Evolutionary conservation across 1,139 yeast genomes (phyloP), one percentile per base, ranked within the genome.

Genomic region (Ogataea hybrid): DNA sequence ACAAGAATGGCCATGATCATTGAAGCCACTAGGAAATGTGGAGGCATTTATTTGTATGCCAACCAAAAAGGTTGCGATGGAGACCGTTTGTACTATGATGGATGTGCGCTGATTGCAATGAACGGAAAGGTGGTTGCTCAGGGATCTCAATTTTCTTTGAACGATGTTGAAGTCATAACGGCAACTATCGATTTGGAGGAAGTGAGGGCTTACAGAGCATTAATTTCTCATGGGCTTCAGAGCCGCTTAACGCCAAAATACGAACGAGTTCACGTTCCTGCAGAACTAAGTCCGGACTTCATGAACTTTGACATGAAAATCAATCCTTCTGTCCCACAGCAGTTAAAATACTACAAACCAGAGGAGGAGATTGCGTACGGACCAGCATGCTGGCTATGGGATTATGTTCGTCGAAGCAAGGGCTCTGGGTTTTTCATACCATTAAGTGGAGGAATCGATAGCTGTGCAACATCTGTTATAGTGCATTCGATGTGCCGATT

Each of bases 381-480:
- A 0, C 99, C 98, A 1, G 98, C 99, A 0, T 92, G 98, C 62
- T 92, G 99, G 99, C 65, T 92, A 50, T 92, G 99, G 99, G 99
- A 92, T 62, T 92, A 92, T 59, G 72, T 92, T 49, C 75, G 99
- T 60, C 77, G 98, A 52, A 87, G 95, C 50, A 78, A 78, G 52
- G 84, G 92, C 45, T 89, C 90, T 0, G 99, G 99, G 0, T 92
- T 75, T 61, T 94, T 92, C 64, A 70, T 92, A 37, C 97, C 99
- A 0, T 70, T 92, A 38, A 84, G 95, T 62, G 99, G 99, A 16
- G 99, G 99, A 37, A 90, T 94, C 49, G 99, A 92, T 61, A 85
- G 96, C 20, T 94, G 98, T 69, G 96, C 98, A 1, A 94, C 98
- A 1, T 94, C 97, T 0, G 86, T 86, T 15, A 89, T 94, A 54